Percentiles rank a stretch among this genome's conserved stretches.
Evolutionary conservation across 2,329 filamentous ascomycete species (phyloP).

Genomic region (Verruconis gallopava): DNA sequence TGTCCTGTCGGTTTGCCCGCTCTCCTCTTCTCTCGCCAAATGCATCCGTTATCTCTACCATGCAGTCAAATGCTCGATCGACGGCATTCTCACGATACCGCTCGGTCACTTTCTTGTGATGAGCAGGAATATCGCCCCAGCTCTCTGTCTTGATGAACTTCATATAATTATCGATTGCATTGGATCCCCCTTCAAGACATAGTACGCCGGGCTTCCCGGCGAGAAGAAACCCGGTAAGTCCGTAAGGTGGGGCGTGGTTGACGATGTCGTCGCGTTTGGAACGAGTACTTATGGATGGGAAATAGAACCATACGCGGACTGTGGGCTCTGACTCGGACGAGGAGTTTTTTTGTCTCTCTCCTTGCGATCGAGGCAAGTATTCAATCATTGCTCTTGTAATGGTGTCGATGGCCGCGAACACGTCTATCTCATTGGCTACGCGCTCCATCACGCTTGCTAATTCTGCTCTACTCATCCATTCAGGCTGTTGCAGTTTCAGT

Average conservation of each 20-base stretch:
- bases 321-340: slow-evolving; percentile 17
- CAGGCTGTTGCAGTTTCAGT: neutral
- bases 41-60: slow-evolving; percentile 43
- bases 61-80: slow-evolving; percentile 37
- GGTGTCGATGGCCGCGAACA: neutral
- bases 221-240: slow-evolving; percentile 45
- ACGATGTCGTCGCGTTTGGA: slow-evolving; percentile 46
- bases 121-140: slow-evolving; percentile 48
- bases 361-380: neutral
- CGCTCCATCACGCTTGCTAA: neutral
- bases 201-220: slow-evolving; percentile 47
- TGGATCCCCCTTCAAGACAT: slow-evolving; percentile 38
- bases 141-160: slow-evolving; percentile 50
- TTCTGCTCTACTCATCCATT: neutral
- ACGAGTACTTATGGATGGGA: slow-evolving; percentile 47
- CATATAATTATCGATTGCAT: slow-evolving; percentile 45
- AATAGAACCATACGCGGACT: slow-evolving; percentile 50
- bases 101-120: slow-evolving; percentile 52
- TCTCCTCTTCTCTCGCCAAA: slow-evolving; percentile 36
- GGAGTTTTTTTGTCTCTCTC: neutral
- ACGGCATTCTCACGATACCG: slow-evolving; percentile 31
- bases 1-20: slow-evolving; percentile 39
- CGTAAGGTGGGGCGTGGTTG: slow-evolving; percentile 38
- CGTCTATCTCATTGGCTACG: neutral
- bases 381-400: neutral